Evolutionary conservation across 805 yeast genomes (phyloP), one percentile per base, ranked within the genome.

Genomic region (Wickerhamiella brachini): DNA sequence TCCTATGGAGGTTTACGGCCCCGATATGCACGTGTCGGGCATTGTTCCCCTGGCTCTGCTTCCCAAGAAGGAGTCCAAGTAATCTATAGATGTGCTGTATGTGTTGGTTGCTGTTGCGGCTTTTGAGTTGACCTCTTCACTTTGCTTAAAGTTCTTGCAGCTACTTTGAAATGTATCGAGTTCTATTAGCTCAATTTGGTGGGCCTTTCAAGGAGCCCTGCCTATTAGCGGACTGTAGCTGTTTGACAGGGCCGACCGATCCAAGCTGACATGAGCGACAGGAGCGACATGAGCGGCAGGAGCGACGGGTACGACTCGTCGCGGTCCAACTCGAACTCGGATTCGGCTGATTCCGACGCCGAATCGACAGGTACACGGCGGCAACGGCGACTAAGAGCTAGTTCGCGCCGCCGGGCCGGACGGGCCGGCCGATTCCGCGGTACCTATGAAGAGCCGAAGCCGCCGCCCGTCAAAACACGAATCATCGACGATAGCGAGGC

Each of bases 1-100:
- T 53, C 71, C 72, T 38, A 71, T 71, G 75, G 74, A 71, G 62
- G 68, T 71, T 52, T 71, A 65, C 57, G 75, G 75, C n/a, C 75
- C 75, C n/a, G 75, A 71, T 53, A 71, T 71, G 75, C 75, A 71
- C 57, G 75, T 71, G 24, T 65, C 71, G 29, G 75, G 75, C 29
- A 71, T 71, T 49, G 75, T 71, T 15, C 75, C 75, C 31, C 57
- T 71, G 47, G 75, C 73, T 21, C 63, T 70, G 46, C 56, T 54
- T 42, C 68, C 66, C 55, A 70, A 29, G 34, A 29, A 29, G 34
- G 34, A 24, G 26, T 24, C 26, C 26, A 24, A 24, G 26, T 24
- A 24, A 24, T 24, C 26, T 24, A 24, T 24, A 24, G 26, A 24
- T n/a, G n/a, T n/a, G n/a, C n/a, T n/a, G n/a, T n/a, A n/a, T n/a